Evolutionary conservation across 768 basidiomycete genomes (phyloP), one percentile per base, ranked within the genome.

Genomic region (Lactarius quietus): DNA sequence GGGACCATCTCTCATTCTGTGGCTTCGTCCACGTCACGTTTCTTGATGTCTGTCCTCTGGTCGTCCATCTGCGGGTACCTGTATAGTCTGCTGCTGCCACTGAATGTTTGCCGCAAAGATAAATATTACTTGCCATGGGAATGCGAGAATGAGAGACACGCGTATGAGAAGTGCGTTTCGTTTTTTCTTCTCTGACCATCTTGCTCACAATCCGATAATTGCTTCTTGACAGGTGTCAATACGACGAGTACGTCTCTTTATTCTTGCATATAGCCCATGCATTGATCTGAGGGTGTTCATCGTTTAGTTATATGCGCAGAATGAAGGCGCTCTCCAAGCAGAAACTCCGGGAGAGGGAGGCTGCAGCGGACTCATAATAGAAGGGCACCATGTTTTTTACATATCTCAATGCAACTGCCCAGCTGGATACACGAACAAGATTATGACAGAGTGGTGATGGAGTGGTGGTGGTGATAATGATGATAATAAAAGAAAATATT

Each of bases 91-190:
- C 79, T 96, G 68, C 84, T 97, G 58, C 94, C 94, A 26, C 79
- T 97, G 65, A 96, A 97, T 73, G 78, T 86, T 68, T 97, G 94
- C 76, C 86, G 94, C 70, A 87, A 84, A 75, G 81, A 91, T 72
- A 85, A 84, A 57, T 78, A 77, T 59, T 97, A 93, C 75, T 76
- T 91, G 72, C 88, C 92, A n/a, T 97, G 94, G 94, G 88, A 95
- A 69, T 96, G 94, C 75, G 90, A 93, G 74, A 86, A 94, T 69
- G 90, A 96, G 78, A 81, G 88, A 67, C 89, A 93, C 74, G 80
- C 81, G 38, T 92, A 96, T 73, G 93, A 96, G 80, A 87, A 91
- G 92, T 90, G 73, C 72, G 87, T 81, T 28, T 12, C 15, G 15
- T 28, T 36, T 52, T 58, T 23, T 15, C 3, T 26, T 9, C 12